Conservation (phyloP, 495 filamentous ascomycete species). For the Aspergillus homomorphus region DNA sequence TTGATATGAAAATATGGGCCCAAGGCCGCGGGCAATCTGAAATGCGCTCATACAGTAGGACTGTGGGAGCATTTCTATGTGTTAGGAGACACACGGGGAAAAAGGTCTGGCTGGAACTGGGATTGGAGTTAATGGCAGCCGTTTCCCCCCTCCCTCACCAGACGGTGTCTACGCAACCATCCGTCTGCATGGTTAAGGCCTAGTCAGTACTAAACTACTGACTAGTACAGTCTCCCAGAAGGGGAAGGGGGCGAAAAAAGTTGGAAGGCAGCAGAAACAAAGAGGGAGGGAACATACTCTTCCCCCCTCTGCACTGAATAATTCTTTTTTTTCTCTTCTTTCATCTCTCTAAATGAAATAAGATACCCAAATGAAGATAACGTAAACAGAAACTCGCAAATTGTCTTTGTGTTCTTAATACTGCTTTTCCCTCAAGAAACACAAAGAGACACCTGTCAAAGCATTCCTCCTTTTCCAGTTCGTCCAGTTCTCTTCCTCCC, state of each 20-base stretch:
- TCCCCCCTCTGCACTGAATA: background rate
- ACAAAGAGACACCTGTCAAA: conserved; percentile 15
- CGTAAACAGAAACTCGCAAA: background rate
- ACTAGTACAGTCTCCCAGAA: background rate
- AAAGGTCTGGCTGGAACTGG: conserved; percentile 8
- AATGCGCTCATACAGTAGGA: background rate
- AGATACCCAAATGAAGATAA: background rate
- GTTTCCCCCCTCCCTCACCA: conserved; percentile 15
- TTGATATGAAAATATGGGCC: background rate
- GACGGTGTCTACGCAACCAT: conserved; percentile 28
- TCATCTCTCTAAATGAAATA: background rate
- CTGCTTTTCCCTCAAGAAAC: background rate
- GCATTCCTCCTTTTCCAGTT: conserved; percentile 6
- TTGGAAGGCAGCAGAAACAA: conserved; percentile 6
- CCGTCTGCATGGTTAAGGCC: conserved; percentile 16
- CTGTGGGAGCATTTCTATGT: no score
- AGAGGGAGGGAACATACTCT: conserved; percentile 1
- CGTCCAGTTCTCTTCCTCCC: conserved; percentile 5
- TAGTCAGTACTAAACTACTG: conserved; percentile 14
- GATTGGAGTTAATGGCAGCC: conserved; percentile 7
- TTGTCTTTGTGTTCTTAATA: background rate
- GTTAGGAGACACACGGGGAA: conserved; percentile 1
- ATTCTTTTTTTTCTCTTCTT: background rate
- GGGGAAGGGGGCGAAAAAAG: conserved; percentile 12
- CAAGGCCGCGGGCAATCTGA: background rate